These are phyloP conservation scores for Sporothrix curviconia DNA, from an alignment of 2,329 filamentous ascomycete species.

Conservation along the genomic window DNA sequence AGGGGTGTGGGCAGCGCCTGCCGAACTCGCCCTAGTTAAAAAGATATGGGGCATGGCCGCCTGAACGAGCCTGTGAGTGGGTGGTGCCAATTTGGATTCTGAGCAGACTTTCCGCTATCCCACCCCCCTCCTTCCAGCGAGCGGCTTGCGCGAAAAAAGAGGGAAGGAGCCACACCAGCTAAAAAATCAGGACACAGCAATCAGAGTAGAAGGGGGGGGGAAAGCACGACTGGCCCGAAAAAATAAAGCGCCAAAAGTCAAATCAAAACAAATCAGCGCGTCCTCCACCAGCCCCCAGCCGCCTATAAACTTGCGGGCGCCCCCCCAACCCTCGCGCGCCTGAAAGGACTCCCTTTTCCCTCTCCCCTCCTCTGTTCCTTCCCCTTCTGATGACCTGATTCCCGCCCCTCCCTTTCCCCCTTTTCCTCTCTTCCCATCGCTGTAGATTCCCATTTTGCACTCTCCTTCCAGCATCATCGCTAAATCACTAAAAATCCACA, in stretches of 20 bases:
- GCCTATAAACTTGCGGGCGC: conserved; percentile 22
- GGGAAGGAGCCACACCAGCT: conserved; percentile 8
- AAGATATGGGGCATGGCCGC: conserved; percentile 2
- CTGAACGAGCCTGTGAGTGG: not conserved
- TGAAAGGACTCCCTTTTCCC: conserved; percentile 10
- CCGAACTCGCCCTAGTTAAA: conserved; percentile 1
- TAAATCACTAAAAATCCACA: conserved; percentile 14
- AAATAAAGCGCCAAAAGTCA: conserved; percentile 4
- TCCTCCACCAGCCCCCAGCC: conserved; percentile 19
- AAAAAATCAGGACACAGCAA: conserved; percentile 2
- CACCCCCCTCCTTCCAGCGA: not conserved
- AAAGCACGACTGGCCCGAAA: conserved; percentile 2
- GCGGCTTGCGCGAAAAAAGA: conserved; percentile 4
- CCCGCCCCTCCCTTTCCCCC: not conserved
- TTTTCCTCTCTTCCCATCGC: not conserved
- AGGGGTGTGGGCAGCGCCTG: not conserved
- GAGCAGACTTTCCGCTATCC: not conserved
- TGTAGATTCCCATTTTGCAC: not conserved
- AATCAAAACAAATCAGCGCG: conserved; percentile 22
- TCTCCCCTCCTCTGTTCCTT: conserved; percentile 11
- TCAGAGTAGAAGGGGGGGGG: not conserved
- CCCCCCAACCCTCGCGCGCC: conserved; percentile 18
- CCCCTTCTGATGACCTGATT: not conserved
- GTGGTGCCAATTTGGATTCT: no score
- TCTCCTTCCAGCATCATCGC: conserved; percentile 14